phyloP scores from a whole-genome alignment of 768 basidiomycete species.

The Kwoniella europaea region DNA sequence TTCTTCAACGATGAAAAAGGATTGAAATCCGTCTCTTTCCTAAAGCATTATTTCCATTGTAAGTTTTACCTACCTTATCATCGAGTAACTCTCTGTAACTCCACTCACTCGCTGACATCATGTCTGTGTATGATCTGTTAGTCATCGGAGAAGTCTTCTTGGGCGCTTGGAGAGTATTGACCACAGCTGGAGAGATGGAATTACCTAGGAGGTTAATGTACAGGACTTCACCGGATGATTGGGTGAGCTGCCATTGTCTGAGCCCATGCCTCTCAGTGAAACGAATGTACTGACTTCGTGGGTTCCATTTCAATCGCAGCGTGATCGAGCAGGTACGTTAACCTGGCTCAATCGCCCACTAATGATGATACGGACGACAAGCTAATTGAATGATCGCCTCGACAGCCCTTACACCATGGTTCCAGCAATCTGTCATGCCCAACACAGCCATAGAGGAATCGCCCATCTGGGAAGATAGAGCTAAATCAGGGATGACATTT shows the following conservation, averaged over 20 bases:
- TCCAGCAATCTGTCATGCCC: slow-evolving; percentile 43
- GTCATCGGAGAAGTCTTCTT: slow-evolving; percentile 45
- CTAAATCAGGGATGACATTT: slow-evolving; percentile 29
- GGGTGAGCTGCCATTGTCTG: too few species aligned
- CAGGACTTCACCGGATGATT: slow-evolving; percentile 39
- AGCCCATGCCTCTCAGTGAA: too few species aligned
- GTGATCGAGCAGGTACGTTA: slow-evolving; percentile 34
- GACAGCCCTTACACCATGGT: slow-evolving; percentile 41
- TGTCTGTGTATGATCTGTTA: background rate
- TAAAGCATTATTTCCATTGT: slow-evolving; percentile 51
- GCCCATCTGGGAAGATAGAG: slow-evolving; percentile 37
- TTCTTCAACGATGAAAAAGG: slow-evolving; percentile 46
- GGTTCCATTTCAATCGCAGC: background rate
- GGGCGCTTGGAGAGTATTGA: slow-evolving; percentile 42
- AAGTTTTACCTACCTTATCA: slow-evolving; percentile 10
- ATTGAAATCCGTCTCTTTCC: slow-evolving; percentile 30
- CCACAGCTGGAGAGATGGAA: slow-evolving; percentile 36
- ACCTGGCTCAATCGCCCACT: background rate
- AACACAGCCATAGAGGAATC: slow-evolving; percentile 40
- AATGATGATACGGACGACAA: background rate
- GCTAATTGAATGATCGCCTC: background rate
- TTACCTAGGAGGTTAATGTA: slow-evolving; percentile 43
- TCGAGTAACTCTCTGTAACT: too few species aligned
- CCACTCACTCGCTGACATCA: background rate
- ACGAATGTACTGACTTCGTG: too few species aligned